These are phyloP conservation scores for Apostasia ramifera DNA, from an alignment of 106 monocot genomes.

Conservation along the genomic window DNA sequence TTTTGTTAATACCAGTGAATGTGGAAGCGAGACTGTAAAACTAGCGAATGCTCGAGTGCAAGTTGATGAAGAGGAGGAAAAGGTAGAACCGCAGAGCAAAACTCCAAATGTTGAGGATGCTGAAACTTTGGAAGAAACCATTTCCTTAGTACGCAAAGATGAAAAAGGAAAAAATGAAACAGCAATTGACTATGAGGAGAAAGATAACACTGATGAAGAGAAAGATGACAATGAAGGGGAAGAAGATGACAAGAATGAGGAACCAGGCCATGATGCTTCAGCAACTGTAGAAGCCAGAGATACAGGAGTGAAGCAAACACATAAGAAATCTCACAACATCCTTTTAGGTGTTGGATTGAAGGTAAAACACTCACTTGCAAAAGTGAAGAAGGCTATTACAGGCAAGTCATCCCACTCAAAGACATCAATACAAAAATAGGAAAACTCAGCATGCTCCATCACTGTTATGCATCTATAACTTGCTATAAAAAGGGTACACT, in stretches of 20 bases:
- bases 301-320: constrained; percentile 29
- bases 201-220: constrained; percentile 30
- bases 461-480: too few relatives aligned
- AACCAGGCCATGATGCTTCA: constrained; percentile 11
- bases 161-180: not conserved
- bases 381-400: constrained; percentile 71
- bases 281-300: constrained; percentile 27
- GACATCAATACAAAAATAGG: constrained; percentile 18
- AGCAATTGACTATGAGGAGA: constrained; percentile 6
- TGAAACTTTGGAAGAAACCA: constrained; percentile 5
- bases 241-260: constrained; percentile 22
- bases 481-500: too few relatives aligned
- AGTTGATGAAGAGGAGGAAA: too few relatives aligned
- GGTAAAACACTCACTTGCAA: constrained; percentile 63
- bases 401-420: constrained; percentile 56
- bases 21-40: too few relatives aligned
- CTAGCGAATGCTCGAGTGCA: too few relatives aligned
- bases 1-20: not conserved
- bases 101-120: constrained; percentile 1
- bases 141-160: not conserved
- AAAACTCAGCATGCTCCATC: not conserved
- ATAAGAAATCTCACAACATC: constrained; percentile 63
- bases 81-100: not conserved
- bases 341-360: constrained; percentile 67
- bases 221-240: constrained; percentile 26